phyloP scores from a whole-genome alignment of 2,329 filamentous ascomycete species.

The Fusarium sp. region DNA sequence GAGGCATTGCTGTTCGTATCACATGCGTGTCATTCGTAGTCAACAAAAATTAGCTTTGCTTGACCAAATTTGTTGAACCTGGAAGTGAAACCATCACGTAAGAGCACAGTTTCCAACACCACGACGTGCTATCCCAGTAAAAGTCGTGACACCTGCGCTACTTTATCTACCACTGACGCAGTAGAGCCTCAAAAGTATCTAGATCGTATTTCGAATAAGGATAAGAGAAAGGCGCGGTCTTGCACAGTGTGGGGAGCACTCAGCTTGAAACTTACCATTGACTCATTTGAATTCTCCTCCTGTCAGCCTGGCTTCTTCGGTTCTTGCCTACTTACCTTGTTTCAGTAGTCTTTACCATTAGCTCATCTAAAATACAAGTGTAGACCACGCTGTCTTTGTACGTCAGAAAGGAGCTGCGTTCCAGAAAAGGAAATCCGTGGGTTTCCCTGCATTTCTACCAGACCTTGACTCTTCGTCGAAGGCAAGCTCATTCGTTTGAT shows the following conservation, averaged over 20 bases:
- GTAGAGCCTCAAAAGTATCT: accelerated
- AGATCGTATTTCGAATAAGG: neutral
- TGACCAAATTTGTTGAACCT: neutral
- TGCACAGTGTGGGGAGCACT: neutral
- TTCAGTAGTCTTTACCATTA: neutral
- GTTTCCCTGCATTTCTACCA: neutral
- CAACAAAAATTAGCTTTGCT: neutral
- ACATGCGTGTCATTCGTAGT: neutral
- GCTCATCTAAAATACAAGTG: neutral
- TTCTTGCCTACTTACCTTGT: neutral
- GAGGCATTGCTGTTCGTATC: neutral
- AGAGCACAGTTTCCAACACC: neutral
- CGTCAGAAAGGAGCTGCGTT: neutral
- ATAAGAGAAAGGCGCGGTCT: neutral
- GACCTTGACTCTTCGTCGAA: neutral
- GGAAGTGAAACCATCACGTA: neutral
- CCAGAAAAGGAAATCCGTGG: no score
- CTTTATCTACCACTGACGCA: neutral
- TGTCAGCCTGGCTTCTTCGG: neutral
- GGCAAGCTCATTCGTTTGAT: neutral
- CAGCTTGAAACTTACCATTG: neutral
- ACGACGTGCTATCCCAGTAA: neutral
- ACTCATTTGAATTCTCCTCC: neutral
- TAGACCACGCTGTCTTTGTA: neutral
- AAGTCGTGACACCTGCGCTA: neutral